Percentiles rank a stretch among this genome's conserved stretches.
phyloP scores from a whole-genome alignment of 2,329 filamentous ascomycete genomes.

The Trichoderma sp. region DNA sequence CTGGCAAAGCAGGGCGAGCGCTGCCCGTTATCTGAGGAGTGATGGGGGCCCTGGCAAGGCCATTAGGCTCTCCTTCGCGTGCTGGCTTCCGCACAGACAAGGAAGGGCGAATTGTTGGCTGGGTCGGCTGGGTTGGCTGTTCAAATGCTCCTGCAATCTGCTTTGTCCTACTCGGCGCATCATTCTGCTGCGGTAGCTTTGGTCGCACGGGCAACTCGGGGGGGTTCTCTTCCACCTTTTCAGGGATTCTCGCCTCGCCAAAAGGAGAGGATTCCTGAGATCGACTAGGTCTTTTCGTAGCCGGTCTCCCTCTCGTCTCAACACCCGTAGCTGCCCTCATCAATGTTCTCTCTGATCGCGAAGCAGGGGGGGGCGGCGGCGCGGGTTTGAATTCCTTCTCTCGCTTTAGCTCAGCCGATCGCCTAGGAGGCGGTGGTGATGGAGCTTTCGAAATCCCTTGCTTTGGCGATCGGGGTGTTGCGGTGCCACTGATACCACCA shows the following conservation, averaged over 20 bases:
- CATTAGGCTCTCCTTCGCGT: slow-evolving; percentile 46
- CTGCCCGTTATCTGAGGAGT: slow-evolving; percentile 44
- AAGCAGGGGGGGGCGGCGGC: slow-evolving; percentile 67
- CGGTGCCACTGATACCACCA: slow-evolving; percentile 17
- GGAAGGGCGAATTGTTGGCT: slow-evolving; percentile 43
- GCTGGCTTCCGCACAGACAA: slow-evolving; percentile 39
- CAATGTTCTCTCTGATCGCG: slow-evolving; percentile 69
- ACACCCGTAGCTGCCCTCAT: slow-evolving; percentile 23
- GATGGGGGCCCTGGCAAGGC: slow-evolving; percentile 35
- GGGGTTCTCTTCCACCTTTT: slow-evolving; percentile 44
- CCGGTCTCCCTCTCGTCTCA: slow-evolving; percentile 20
- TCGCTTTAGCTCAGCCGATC: slow-evolving; percentile 57
- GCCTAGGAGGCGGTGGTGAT: slow-evolving; percentile 61
- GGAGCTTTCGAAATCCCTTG: slow-evolving; percentile 51
- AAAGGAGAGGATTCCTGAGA: slow-evolving; percentile 68
- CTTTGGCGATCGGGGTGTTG: slow-evolving; percentile 44
- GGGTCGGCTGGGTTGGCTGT: not conserved
- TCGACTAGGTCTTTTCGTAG: slow-evolving; percentile 20
- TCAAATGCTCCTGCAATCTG: slow-evolving; percentile 40
- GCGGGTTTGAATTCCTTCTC: slow-evolving; percentile 44
- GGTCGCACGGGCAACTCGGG: slow-evolving; percentile 50
- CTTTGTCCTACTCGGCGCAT: slow-evolving; percentile 25
- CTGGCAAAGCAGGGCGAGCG: slow-evolving; percentile 47
- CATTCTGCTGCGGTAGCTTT: slow-evolving; percentile 40
- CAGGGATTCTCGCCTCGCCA: slow-evolving; percentile 74